These are phyloP conservation scores for Colletotrichum costaricense DNA, from an alignment of 2,329 filamentous ascomycete genomes.

Conservation along the genomic window DNA sequence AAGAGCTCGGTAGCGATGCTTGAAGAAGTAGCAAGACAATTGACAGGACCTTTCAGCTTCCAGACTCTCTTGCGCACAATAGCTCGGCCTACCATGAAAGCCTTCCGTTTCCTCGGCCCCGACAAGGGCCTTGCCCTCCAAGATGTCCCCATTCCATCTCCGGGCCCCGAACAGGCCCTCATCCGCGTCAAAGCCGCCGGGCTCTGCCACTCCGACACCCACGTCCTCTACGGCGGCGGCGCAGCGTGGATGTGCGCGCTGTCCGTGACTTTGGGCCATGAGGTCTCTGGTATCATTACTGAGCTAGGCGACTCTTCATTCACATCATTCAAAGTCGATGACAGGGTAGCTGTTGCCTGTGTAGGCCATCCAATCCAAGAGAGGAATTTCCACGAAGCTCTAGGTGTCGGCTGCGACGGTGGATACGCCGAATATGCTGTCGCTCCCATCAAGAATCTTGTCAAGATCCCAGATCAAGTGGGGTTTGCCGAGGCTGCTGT, in stretches of 20 bases:
- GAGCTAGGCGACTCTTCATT: background rate
- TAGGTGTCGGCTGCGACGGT: conserved; percentile 26
- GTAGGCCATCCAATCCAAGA: conserved; percentile 27
- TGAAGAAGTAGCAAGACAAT: too few relatives aligned
- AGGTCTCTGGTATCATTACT: conserved; percentile 17
- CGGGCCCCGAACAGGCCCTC: background rate
- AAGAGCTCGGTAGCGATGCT: too few relatives aligned
- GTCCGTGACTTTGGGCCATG: conserved; percentile 19
- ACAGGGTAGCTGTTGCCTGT: conserved; percentile 26
- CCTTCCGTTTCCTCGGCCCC: conserved; percentile 21
- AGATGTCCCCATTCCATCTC: conserved; percentile 6
- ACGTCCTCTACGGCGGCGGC: conserved; percentile 30
- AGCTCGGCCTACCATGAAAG: conserved; percentile 8
- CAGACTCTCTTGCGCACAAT: too few relatives aligned
- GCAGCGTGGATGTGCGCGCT: conserved; percentile 30
- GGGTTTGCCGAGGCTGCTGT: conserved; percentile 15
- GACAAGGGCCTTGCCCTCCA: conserved; percentile 11
- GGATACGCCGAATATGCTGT: conserved; percentile 23
- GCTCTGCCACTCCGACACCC: conserved; percentile 31
- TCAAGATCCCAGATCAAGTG: conserved; percentile 6
- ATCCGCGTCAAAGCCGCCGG: conserved; percentile 23
- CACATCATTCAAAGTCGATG: background rate
- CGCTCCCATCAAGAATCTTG: conserved; percentile 15
- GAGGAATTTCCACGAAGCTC: conserved; percentile 11
- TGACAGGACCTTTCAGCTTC: too few relatives aligned